phyloP scores from a whole-genome alignment of 768 basidiomycete genomes.

The Tephrocybe sp. region DNA sequence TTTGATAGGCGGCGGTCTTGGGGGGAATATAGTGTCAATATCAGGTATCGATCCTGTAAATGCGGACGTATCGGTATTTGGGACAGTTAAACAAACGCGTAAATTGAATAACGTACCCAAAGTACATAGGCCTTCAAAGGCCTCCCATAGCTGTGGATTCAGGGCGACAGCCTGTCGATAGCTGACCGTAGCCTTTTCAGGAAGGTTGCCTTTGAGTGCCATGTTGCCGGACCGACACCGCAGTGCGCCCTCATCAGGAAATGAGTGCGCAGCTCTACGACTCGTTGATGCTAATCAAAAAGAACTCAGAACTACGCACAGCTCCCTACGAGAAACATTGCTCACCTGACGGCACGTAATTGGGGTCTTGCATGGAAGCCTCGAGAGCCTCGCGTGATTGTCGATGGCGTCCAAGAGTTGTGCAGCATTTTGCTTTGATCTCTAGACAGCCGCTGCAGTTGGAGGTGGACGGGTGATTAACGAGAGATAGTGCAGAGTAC shows the following conservation, averaged over 20 bases:
- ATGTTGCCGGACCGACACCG: slow-evolving; percentile 75
- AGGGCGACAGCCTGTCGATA: slow-evolving; percentile 69
- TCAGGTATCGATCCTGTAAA: slow-evolving; percentile 62
- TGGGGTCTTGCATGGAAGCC: slow-evolving; percentile 50
- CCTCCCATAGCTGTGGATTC: slow-evolving; percentile 89
- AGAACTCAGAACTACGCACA: slow-evolving; percentile 12
- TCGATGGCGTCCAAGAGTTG: slow-evolving; percentile 66
- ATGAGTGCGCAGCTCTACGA: slow-evolving; percentile 49
- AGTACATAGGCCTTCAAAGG: slow-evolving; percentile 82
- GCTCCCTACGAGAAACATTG: slow-evolving; percentile 14
- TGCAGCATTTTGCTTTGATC: slow-evolving; percentile 76
- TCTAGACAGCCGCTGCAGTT: slow-evolving; percentile 75
- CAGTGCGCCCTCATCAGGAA: slow-evolving; percentile 71
- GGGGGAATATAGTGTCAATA: slow-evolving; percentile 71
- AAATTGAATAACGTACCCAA: slow-evolving; percentile 52
- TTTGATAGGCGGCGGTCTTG: slow-evolving; percentile 54
- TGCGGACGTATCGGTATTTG: neutral
- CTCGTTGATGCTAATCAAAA: slow-evolving; percentile 48
- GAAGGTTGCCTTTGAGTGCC: slow-evolving; percentile 77
- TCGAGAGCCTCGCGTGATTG: slow-evolving; percentile 75
- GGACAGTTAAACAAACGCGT: slow-evolving; percentile 8
- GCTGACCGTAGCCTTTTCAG: slow-evolving; percentile 65
- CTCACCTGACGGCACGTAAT: slow-evolving; percentile 58
- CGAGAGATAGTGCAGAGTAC: slow-evolving; percentile 71
- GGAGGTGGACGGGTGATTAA: slow-evolving; percentile 57